Evolutionary conservation across 83 land plant genomes (phyloP), one percentile per base, ranked within the genome.

Genomic region (Thuja plicata): DNA sequence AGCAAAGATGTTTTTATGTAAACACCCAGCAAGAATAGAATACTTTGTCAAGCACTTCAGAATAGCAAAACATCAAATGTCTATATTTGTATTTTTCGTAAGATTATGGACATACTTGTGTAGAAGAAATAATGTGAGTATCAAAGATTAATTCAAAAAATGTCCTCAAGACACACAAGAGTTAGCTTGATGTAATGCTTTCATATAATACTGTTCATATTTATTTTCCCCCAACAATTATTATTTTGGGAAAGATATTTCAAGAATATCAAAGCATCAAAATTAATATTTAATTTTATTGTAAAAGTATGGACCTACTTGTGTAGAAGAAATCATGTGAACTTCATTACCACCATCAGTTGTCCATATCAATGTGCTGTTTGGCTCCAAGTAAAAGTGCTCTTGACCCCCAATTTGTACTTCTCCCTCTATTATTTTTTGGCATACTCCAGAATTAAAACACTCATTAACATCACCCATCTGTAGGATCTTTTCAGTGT

Each of bases 321-420:
- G 99, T 57, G 99, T 97, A 34, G 99, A 98, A 54, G 98, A 97
- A 87, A 97, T 87, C 95, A 97, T 93, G 88, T 94, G 95, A 76
- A 98, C 96, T 92, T 98, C 99, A 92, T 98, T 97, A 1, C 99
- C 99, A 82, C 94, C 91, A 94, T 98, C 99, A 70, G 92, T 57
- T 41, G 98, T 96, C 99, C 99, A 98, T 50, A 97, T 89, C 46
- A 97, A 86, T 35, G 95, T 91, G 85, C 96, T 89, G 35, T 96
- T 87, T 12, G 99, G 96, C 88, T 98, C 99, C 94, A 98, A 91
- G 88, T 98, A 98, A 87, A 98, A 98, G 71, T 98, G 99, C 78
- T 98, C 99, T 85, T 98, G 99, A 46, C 99, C 99, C 13, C 99
- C 99, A 17, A 97, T 91, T 87, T 91, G 97, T 55, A 97, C 99